Evolutionary conservation across 192 early-diverging fungal genomes (phyloP), one percentile per base, ranked within the genome.

Genomic region (Coemansia sp.): DNA sequence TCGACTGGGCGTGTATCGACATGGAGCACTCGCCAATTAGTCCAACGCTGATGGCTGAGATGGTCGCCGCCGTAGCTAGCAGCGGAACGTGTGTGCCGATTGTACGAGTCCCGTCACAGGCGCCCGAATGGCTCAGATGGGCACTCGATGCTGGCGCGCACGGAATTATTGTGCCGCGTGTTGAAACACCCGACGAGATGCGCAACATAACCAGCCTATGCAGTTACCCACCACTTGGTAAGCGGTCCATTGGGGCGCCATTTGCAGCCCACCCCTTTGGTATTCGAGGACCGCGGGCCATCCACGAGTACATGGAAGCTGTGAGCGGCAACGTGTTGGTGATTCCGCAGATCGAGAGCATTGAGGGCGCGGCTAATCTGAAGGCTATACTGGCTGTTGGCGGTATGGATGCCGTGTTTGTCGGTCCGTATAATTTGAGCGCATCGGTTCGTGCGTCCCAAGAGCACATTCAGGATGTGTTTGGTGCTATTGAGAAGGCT

Each of bases 1-100:
- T 83, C 10, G 81, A 83, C 67, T 83, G 81, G 81, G 81, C 81
- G 6, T 83, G 81, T 60, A 78, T 83, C 61, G 81, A 83, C 56
- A 83, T 83, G 81, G 81, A 78, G 67, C 81, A 83, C 52, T 34
- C 76, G 61, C 76, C 76, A 50, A 69, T 67, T 24, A 83, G 69
- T 38, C 76, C 81, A 10, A 59, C 76, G 43, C 39, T 83, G 62
- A 83, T 83, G 81, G 72, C 81, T 40, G 81, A 83, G 52, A 83
- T 83, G 81, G 76, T 83, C 1, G 61, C 81, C 7, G 81, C 81
- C 0, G 76, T 83, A 29, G 81, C 81, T 15, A 74, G 76, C 76
- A 75, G 73, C 67, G 76, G 76, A 6, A 70, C 81, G 7, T 83
- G 81, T 15, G 67, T 70, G 40, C 81, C 81, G 0, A 78, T 83